These are phyloP conservation scores for cucumber (Cucumis sativus) DNA, from an alignment of 306 rosid genomes.

Conservation along the genomic window Cucumber_9930_V3 NC_026657.2:7266501-7267000, in stretches of 20 bases:
- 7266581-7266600: conserved; percentile 54
- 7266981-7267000: conserved; percentile 53
- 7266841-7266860: conserved; percentile 52
- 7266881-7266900: conserved; percentile 88
- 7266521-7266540: conserved; percentile 68
- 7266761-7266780: conserved; percentile 75
- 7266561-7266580: conserved; percentile 47
- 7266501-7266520: conserved; percentile 71
- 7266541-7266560: conserved; percentile 69
- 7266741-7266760: conserved; percentile 46
- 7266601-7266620: conserved; percentile 42
- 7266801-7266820: conserved; percentile 75
- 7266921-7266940: conserved; percentile 59
- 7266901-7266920: conserved; percentile 85
- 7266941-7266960: conserved; percentile 71
- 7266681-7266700: conserved; percentile 38
- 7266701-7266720: conserved; percentile 41
- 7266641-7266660: conserved; percentile 41
- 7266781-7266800: conserved; percentile 91
- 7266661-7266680: conserved; percentile 53
- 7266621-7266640: conserved; percentile 42
- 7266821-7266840: conserved; percentile 61
- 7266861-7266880: conserved; percentile 58
- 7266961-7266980: conserved; percentile 59
- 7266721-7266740: conserved; percentile 56